A percentile compares a stretch with the other conserved stretches of the same genome.
These are phyloP conservation scores for Phanerodontia chrysosporium DNA, from an alignment of 768 basidiomycete species.

Conservation along the genomic window DNA sequence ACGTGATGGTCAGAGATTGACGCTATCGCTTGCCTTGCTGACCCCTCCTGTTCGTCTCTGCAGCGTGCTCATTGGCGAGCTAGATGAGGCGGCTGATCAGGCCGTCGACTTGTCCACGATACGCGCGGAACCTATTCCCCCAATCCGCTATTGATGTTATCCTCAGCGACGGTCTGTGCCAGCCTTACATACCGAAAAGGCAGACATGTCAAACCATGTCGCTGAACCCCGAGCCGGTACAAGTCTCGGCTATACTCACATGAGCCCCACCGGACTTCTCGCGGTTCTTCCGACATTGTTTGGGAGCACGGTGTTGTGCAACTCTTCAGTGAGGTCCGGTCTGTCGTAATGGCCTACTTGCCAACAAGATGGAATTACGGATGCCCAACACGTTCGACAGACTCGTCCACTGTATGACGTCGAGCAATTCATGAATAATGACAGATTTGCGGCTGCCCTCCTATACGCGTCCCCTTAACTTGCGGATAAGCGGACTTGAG, in stretches of 20 bases:
- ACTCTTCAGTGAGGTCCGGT: not conserved
- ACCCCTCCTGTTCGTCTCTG: conserved; percentile 10
- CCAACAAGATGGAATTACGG: not conserved
- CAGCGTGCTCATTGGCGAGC: conserved; percentile 77
- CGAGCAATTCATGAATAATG: not conserved
- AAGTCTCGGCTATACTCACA: conserved; percentile 1
- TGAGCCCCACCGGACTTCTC: not conserved
- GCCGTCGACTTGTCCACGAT: conserved; percentile 71
- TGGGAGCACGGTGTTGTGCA: not conserved
- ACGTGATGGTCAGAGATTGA: conserved; percentile 31
- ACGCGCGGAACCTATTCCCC: conserved; percentile 82
- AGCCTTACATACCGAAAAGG: not conserved
- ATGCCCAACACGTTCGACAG: not conserved
- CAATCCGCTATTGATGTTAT: conserved; percentile 63
- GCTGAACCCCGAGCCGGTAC: not conserved
- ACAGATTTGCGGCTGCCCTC: not conserved
- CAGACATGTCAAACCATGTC: not conserved
- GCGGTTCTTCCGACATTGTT: conserved; percentile 9
- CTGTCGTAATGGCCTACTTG: not conserved
- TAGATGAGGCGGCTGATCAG: conserved; percentile 79
- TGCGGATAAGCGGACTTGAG: not conserved
- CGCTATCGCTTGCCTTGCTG: not conserved
- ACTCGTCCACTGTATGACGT: conserved; percentile 2
- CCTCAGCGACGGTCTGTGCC: not conserved
- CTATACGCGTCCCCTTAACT: not conserved